phyloP scores from a whole-genome alignment of 345 rosid genomes.

The Hibiscus trionum region DNA sequence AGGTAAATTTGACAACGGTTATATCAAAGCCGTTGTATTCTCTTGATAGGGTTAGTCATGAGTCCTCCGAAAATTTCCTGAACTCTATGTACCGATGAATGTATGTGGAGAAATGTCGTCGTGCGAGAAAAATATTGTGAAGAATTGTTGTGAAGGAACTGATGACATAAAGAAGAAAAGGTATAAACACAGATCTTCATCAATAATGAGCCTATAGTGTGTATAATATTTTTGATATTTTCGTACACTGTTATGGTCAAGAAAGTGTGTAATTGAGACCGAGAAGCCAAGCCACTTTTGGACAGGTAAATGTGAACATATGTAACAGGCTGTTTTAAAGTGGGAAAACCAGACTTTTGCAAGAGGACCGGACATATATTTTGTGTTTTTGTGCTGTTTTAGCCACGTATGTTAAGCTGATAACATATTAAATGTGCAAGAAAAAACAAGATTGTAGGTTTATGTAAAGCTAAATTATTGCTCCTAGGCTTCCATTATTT shows the following conservation, averaged over 20 bases:
- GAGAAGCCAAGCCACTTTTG: neutral
- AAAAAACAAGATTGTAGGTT: too few relatives aligned
- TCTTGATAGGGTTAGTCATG: too few relatives aligned
- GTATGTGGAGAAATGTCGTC: too few relatives aligned
- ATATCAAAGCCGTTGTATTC: too few relatives aligned
- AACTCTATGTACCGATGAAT: too few relatives aligned
- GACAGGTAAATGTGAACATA: neutral
- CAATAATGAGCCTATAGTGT: neutral
- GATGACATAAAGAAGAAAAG: too few relatives aligned
- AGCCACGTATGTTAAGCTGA: neutral
- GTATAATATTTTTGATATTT: neutral
- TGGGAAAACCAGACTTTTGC: neutral
- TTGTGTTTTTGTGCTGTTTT: neutral
- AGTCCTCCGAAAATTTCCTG: too few relatives aligned
- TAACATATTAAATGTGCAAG: neutral
- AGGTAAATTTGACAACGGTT: too few relatives aligned
- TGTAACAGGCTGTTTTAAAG: neutral
- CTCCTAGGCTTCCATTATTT: neutral
- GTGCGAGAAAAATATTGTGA: too few relatives aligned
- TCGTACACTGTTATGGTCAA: neutral
- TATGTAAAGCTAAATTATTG: neutral
- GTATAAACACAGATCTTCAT: neutral
- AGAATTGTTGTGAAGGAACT: too few relatives aligned
- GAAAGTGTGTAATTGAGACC: neutral
- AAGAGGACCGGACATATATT: neutral